Base-by-base conservation (phyloP, 2,329 filamentous ascomycete genomes). In the Aspergillus oerlinghausenensis region DNA sequence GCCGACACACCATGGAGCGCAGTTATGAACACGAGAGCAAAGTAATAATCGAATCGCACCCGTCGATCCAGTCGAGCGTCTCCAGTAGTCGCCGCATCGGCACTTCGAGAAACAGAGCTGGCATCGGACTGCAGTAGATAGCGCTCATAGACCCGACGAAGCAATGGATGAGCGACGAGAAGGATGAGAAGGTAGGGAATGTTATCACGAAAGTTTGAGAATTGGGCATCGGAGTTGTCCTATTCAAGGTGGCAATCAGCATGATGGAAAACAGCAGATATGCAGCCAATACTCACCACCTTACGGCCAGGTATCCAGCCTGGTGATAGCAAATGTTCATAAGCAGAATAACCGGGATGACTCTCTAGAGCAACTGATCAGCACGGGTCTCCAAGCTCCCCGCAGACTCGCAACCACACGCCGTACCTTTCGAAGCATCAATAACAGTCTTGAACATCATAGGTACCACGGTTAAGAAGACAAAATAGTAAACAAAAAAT, bases 231-330 rank as follows among this genome's bases (percentile, higher is more conserved):
- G 42, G 92, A 94, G 61, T 92, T 86, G 76, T 99, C 94, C 88
- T 92, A 60, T 47, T 3, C 55, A 57, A 65, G 51, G 67, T 58
- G 58, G 54, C 42, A 67, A 58, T 60, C 56, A 60, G 47, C 45
- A 49, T 52, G 55, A 49, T 43, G 26, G 10, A 35, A 10, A 6
- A 49, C 38, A 3, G 6, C 19, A 7, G 5, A 5, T 6, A 45
- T 5, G 8, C 11, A 35, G 14, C 8, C 4, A 17, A 63, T 65
- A 72, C 84, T 67, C 80, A 91, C 89, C 60, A 97, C 90, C 81
- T 90, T 90, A 57, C 93, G 88, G 26, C 93, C 93, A 7, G 88
- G 89, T 56, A 99, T 89, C 94, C 94, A 99, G 64, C 94, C 95
- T 8, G 86, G 81, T 2, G 85, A 86, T 17, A 99, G 82, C 42